A percentile compares a stretch with the other conserved stretches of the same genome.
phyloP scores from a whole-genome alignment of 148 eudicot genomes.

The Nepenthes gracilis region DNA sequence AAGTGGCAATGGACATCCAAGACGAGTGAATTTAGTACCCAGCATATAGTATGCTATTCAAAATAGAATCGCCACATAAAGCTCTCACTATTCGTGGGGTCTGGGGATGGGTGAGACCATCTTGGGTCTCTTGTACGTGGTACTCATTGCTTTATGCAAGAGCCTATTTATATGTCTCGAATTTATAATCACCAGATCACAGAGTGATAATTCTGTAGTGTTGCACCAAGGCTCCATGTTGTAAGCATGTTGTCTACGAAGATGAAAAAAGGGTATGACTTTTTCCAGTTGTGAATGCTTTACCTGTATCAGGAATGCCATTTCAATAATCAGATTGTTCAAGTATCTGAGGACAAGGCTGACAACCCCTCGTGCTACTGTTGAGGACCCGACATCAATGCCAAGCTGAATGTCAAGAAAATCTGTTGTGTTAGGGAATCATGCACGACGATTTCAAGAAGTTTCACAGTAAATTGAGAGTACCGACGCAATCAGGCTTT shows the following conservation, averaged over 20 bases:
- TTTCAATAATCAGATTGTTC: conserved; percentile 63
- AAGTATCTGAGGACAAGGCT: conserved; percentile 73
- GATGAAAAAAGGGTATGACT: neutral
- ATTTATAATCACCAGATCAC: neutral
- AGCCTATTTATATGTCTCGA: too few relatives aligned
- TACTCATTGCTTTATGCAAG: too few relatives aligned
- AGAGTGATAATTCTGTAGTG: neutral
- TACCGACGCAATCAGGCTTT: too few relatives aligned
- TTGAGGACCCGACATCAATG: conserved; percentile 67
- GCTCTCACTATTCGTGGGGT: too few relatives aligned
- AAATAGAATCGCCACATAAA: too few relatives aligned
- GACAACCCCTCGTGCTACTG: conserved; percentile 66
- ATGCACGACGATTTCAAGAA: neutral
- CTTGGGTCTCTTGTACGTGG: too few relatives aligned
- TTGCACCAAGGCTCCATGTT: too few relatives aligned
- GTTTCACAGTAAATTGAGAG: neutral
- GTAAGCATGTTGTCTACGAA: neutral
- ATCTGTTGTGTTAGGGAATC: neutral
- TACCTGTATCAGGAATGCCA: conserved; percentile 80
- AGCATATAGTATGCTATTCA: too few relatives aligned
- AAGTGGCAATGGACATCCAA: neutral
- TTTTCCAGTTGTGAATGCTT: neutral
- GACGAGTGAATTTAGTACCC: neutral
- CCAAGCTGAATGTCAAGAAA: conserved; percentile 29
- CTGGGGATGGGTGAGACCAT: too few relatives aligned